Percentiles rank a stretch among this genome's conserved stretches.
Evolutionary conservation across 768 basidiomycete species (phyloP).

Genomic region (Lentinula detonsa): DNA sequence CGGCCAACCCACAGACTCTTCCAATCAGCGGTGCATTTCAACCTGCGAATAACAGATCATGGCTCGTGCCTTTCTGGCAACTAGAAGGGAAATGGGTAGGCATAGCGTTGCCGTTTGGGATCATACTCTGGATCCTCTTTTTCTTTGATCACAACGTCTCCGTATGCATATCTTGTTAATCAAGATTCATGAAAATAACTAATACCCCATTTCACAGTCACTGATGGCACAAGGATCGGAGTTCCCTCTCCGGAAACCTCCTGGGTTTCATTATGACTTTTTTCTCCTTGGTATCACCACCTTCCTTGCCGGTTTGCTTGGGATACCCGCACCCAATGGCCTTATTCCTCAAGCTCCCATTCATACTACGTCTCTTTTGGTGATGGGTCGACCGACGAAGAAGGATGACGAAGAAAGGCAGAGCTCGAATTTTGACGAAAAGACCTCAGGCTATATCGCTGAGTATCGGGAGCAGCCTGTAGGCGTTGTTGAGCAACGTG

Average conservation of each 20-base stretch:
- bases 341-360: conserved; percentile 87
- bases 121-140: conserved; percentile 86
- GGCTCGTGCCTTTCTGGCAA: conserved; percentile 89
- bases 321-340: conserved; percentile 83
- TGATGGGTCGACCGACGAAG: conserved; percentile 47
- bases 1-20: conserved; percentile 54
- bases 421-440: neutral
- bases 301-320: conserved; percentile 82
- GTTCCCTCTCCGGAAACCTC: conserved; percentile 87
- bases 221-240: conserved; percentile 88
- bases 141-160: conserved; percentile 96
- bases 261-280: conserved; percentile 84
- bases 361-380: conserved; percentile 78
- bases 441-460: neutral
- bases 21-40: conserved; percentile 66
- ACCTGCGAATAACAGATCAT: conserved; percentile 64
- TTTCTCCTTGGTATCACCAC: conserved; percentile 89
- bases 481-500: conserved; percentile 86
- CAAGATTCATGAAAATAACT: conserved; percentile 4
- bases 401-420: conserved; percentile 25
- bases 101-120: conserved; percentile 83
- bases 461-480: conserved; percentile 47
- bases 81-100: conserved; percentile 86
- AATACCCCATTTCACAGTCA: conserved; percentile 40
- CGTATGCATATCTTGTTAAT: conserved; percentile 34